phyloP scores from a whole-genome alignment of 139 green algal genomes.

The Raphidocelis subcapitata region DNA sequence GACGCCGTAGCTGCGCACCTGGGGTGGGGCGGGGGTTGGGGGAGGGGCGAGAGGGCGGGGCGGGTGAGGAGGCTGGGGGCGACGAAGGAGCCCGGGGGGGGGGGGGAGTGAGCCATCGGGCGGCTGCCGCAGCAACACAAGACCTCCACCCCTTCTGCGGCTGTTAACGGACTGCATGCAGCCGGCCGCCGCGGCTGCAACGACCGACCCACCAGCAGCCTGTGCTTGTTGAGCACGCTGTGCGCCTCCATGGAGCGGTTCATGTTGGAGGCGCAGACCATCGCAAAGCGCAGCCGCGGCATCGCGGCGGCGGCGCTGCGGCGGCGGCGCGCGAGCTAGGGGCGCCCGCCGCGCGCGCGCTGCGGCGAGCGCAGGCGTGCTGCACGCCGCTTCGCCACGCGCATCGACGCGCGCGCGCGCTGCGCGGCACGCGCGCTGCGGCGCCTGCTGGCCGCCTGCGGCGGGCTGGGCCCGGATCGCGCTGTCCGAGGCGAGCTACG shows the following conservation, averaged over 20 bases:
- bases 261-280: constrained; percentile 92
- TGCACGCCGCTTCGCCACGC: too few relatives aligned
- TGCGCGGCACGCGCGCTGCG: too few relatives aligned
- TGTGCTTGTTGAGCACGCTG: constrained; percentile 59
- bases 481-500: too few relatives aligned
- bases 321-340: too few relatives aligned
- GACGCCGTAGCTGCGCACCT: constrained; percentile 78
- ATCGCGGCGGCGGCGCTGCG: neutral
- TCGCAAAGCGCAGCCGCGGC: constrained; percentile 62
- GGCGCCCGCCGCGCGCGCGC: too few relatives aligned
- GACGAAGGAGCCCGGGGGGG: neutral
- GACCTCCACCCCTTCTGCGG: neutral
- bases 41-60: neutral
- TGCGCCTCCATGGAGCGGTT: constrained; percentile 92
- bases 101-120: neutral
- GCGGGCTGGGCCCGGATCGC: too few relatives aligned
- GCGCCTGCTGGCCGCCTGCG: too few relatives aligned
- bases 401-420: too few relatives aligned
- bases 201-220: constrained; percentile 57
- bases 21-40: neutral
- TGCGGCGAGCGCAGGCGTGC: too few relatives aligned
- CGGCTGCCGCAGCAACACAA: neutral
- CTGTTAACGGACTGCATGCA: neutral
- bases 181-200: neutral
- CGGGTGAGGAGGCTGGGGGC: neutral